Evolutionary conservation across 1,284 basidiomycete genomes (phyloP), one percentile per base, ranked within the genome.

Genomic region (Puccinia triticina): DNA sequence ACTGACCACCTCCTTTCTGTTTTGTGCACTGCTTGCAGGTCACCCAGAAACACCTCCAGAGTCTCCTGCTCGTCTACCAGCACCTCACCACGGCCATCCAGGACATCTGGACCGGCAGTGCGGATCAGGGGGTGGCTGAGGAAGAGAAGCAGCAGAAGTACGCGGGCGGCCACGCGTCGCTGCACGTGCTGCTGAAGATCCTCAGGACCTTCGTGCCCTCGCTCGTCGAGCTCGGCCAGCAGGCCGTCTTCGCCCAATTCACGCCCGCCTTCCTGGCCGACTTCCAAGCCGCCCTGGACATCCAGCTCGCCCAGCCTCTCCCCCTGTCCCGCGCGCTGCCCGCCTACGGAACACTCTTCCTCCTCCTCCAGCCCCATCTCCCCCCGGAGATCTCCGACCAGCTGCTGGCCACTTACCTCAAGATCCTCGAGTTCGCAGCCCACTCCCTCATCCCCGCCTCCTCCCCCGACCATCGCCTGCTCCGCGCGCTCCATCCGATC

Each of bases 201-300:
- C 29, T 69, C 43, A 69, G 29, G 40, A 48, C 95, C 93, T 3
- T 87, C 86, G 84, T 89, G 88, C 29, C 87, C 83, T n/a, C 85
- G 71, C 61, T 87, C 84, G 0, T 88, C 5, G 3, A 53, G 21
- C 18, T 16, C 88, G 0, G 88, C 85, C 34, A 84, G 83, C 8
- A 86, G 85, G 53, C 88, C 88, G 84, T 88, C 88, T 34, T 86
- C 86, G 0, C 85, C 83, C 0, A 87, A 87, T 72, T 81, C 85
- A 87, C n/a, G 67, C 8, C 4, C 86, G 87, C 18, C 85, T 76
- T 69, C 12, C 7, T 48, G 66, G 4, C 3, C 7, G 66, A 69
- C 40, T 69, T 69, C 23, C 43, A 46, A 16, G 18, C 5, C 23
- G 7, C 40, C 0, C 21, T 67, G 40, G 66, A 67, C n/a, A n/a